phyloP scores from a whole-genome alignment of 306 rosid genomes.

The Mimosa pudica region DNA sequence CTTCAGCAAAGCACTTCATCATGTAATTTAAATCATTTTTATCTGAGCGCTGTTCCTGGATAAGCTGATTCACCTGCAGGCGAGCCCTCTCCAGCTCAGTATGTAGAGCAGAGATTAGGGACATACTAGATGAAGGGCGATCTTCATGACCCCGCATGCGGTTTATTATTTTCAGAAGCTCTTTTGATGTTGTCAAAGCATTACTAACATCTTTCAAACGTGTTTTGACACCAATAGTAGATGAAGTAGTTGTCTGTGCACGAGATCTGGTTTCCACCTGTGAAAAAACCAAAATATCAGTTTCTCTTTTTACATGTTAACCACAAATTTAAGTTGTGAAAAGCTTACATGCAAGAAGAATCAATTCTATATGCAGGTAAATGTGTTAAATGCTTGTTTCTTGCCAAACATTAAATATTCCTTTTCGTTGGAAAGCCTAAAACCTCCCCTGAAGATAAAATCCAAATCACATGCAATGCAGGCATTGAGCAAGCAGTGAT shows the following conservation, averaged over 20 bases:
- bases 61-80: constrained; percentile 83
- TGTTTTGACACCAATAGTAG: constrained; percentile 62
- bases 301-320: background rate
- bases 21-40: constrained; percentile 76
- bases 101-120: constrained; percentile 85
- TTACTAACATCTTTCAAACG: constrained; percentile 87
- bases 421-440: background rate
- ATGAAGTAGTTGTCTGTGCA: constrained; percentile 67
- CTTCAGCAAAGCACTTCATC: constrained; percentile 91
- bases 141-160: constrained; percentile 94
- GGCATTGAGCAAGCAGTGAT: background rate
- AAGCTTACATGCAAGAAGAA: background rate
- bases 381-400: too few species aligned
- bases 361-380: too few species aligned
- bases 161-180: constrained; percentile 86
- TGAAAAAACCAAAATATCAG: constrained; percentile 27
- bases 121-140: constrained; percentile 88
- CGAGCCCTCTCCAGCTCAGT: constrained; percentile 96
- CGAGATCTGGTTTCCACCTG: constrained; percentile 89
- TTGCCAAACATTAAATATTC: background rate
- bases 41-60: constrained; percentile 86
- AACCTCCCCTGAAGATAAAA: background rate
- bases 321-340: background rate
- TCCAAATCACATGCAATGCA: background rate
- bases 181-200: constrained; percentile 90